Base-by-base conservation (phyloP, 2,329 filamentous ascomycete species). In the Penicillium sp. region DNA sequence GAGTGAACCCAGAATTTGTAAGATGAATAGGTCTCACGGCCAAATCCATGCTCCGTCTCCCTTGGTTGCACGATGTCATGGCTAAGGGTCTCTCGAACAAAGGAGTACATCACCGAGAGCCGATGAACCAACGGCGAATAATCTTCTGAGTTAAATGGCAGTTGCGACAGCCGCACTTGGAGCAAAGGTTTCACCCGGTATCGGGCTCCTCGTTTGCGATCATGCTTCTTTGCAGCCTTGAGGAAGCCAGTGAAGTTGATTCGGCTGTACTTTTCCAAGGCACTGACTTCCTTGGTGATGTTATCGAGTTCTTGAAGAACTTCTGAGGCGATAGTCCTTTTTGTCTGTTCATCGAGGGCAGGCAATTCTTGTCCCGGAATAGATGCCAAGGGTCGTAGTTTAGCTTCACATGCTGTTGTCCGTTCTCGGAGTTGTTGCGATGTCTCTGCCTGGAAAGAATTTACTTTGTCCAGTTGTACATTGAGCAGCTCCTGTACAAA, bases 211-310 rank as follows among this genome's bases (percentile, higher is more conserved):
- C 93, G 84, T 78, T 93, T 95, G 63, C 94, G 89, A 76, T 99
- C 94, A 76, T 99, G 94, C 78, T 99, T 99, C 85, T 99, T 99
- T 54, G 91, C 91, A 45, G 96, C 96, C 81, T 99, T 99, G 70
- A 97, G 83, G 76, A 97, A 96, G 45, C 91, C 94, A 6, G 94
- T 96, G 75, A 97, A 99, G 78, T 99, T 99, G 78, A 97, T 88
- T 61, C 88, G 89, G 75, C 91, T 94, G 77, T 94, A 99, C 74
- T 90, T 94, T 77, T 96, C 94, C 64, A 99, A 83, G 79, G 96
- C 90, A 72, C 88, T 93, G 69, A 95, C 87, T 75, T 97, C 91
- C 71, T 90, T 90, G 33, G 90, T 94, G 74, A 97, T 94, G 51
- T 78, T 77, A 73, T 97, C 93, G 53, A 97, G 83, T 77, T 97